Percentiles rank a stretch among this genome's conserved stretches.
Conservation (phyloP, 2,329 filamentous ascomycete species). For the Rhytidhysteron rufulum region DNA sequence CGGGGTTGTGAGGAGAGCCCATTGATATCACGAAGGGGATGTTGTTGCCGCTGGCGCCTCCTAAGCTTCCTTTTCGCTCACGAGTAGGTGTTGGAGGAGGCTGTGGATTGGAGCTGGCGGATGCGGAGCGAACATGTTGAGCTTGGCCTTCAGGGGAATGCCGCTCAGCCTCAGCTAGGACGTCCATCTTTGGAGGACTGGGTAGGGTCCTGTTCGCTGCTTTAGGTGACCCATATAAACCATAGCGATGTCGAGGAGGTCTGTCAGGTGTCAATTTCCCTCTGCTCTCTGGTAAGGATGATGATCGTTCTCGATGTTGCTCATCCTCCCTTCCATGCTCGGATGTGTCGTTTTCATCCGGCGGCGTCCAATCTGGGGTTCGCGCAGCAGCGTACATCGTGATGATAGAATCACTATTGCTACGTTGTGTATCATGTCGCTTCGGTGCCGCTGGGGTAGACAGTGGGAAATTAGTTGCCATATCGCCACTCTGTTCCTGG, state of each 20-base stretch:
- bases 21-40: constrained; percentile 28
- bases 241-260: constrained; percentile 19
- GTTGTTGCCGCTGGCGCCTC: constrained; percentile 12
- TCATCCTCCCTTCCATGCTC: constrained; percentile 1
- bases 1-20: constrained; percentile 27
- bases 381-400: constrained; percentile 12
- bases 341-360: neutral
- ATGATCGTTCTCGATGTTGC: constrained; percentile 11
- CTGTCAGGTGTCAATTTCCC: constrained; percentile 18
- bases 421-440: constrained; percentile 17
- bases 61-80: constrained; percentile 13
- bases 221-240: constrained; percentile 18
- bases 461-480: constrained; percentile 22
- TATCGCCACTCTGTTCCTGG: constrained; percentile 17
- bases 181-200: constrained; percentile 14
- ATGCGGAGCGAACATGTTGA: neutral
- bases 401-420: constrained; percentile 23
- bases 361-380: constrained; percentile 9
- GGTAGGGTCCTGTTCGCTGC: constrained; percentile 1
- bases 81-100: constrained; percentile 6
- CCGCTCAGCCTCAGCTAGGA: constrained; percentile 20
- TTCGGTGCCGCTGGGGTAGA: constrained; percentile 16
- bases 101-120: constrained; percentile 4
- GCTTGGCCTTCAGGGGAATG: constrained; percentile 10
- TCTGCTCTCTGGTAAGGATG: constrained; percentile 13